Base-by-base conservation (phyloP, 257 asterid genomes). In the Ilex aquifolium region DNA sequence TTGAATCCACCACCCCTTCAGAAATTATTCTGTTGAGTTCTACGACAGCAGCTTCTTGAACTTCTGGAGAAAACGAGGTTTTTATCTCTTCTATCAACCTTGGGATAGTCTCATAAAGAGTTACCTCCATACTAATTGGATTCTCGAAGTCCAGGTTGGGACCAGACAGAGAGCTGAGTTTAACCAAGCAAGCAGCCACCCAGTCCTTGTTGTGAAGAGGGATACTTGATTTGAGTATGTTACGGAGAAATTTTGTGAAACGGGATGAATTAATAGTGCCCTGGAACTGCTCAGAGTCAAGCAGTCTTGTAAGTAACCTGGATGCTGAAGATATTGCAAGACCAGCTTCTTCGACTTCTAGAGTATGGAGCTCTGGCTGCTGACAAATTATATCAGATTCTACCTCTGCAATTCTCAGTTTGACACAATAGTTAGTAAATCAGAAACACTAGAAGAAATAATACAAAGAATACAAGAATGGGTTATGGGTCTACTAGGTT, bases 161-260 rank as follows among this genome's bases (percentile, higher is more conserved):
- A 17, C 78, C 72, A 1, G 81, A 75, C 51, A 73, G 57, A 36
- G 82, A 71, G 77, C 76, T 61, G 57, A 90, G 90, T 69, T 85
- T 90, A 16, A 87, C 80, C 9, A 87, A 88, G 75, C 83, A 87
- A 65, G 97, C 91, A 51, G 95, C 97, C 11, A 90, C 85, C 85
- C 87, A 83, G 6, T 87, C 88, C 65, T 87, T 90, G 85, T 77
- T 32, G 32, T 67, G 74, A 12, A 90, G 87, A 53, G 90, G 87
- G 55, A 87, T 74, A 65, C 66, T 49, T 0, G 95, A 87, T 15
- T 52, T 73, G 6, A 90, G 90, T 69, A 78, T 72, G 6, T 76
- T 32, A 0, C 88, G 87, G 7, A 90, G 92, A 68, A 85, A 54
- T 46, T 77, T 59, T n/a, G 81, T 80, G 51, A 87, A 76, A 30